Evolutionary conservation across 176 grass and related monocot genomes (phyloP).

Genomic region (Themeda triandra): DNA sequence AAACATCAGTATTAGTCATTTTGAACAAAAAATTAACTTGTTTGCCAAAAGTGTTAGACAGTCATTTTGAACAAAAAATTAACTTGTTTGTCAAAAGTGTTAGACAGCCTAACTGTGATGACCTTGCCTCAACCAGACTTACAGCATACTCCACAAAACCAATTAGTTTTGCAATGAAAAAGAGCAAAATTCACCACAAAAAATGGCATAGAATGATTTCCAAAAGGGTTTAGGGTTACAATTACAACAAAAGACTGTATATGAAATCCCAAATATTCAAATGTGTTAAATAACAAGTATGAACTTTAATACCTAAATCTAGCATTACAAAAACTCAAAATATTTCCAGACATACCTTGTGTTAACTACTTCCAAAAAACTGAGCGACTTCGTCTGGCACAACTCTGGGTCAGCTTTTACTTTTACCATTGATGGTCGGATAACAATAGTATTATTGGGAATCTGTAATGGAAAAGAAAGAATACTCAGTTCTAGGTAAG

Average conservation of each 20-base stretch:
- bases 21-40: constrained; percentile 9
- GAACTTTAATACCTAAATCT: neutral
- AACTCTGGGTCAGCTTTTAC: constrained; percentile 40
- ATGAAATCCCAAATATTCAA: neutral
- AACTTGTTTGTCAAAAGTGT: no score
- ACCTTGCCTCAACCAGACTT: neutral
- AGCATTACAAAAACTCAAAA: neutral
- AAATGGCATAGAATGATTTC: neutral
- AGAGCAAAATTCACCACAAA: neutral
- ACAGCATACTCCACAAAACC: neutral
- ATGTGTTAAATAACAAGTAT: neutral
- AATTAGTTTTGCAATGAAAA: neutral
- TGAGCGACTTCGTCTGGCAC: constrained; percentile 21
- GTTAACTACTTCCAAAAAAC: constrained; percentile 64
- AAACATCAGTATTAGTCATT: neutral
- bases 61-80: no score
- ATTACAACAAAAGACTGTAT: neutral
- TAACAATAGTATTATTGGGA: constrained; percentile 40
- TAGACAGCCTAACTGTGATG: neutral
- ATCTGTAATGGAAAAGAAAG: constrained; percentile 47
- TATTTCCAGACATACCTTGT: constrained; percentile 47
- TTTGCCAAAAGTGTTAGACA: neutral
- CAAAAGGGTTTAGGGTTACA: neutral
- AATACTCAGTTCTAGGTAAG: neutral
- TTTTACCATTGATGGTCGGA: constrained; percentile 71